Evolutionary conservation across 106 monocot species (phyloP), one percentile per base, ranked within the genome.

Genomic region (Dioscorea dumetorum): DNA sequence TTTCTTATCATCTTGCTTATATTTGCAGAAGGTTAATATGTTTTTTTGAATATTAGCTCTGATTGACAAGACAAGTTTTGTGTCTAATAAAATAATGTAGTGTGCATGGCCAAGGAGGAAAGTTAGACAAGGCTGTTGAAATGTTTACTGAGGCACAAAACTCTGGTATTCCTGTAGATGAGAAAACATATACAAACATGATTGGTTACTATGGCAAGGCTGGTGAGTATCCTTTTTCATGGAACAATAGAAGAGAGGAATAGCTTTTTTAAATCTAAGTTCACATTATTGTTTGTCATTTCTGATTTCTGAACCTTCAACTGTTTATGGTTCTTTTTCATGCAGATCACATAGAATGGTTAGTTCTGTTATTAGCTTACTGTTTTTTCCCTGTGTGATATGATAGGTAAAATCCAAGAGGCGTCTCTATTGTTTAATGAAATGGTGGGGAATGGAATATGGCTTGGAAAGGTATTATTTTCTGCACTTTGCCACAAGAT

Each of bases 181-280:
- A 92, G 76, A 92, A 97, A 71, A 60, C 73, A 69, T 99, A 92
- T 76, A 99, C 97, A 23, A 99, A 92, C 70, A 99, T 99, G 92
- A 84, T 92, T 75, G 78, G 75, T 62, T 83, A 75, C 32, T 92
- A 85, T 77, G 92, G 97, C 67, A 92, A 89, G 61, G 78, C 89
- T 77, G 97, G 97, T 92, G 65, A 63, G 69, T 41, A 10, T 10
- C 41, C 41, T 41, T 5, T 41, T 41, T 41, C 41, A 0, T 41
- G 41, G 41, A 41, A 41, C 10, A 10, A 6, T 41, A 8, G 1
- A 41, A 41, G 41, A 41, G 41, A 10, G 41, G 41, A 8, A 41
- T 28, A 28, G 28, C 6, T 5, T 41, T 41, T 10, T 8, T 41
- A 41, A 41, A 41, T 41, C 41, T 8, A 2, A 41, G 41, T 41